Conservation (phyloP, 345 rosid species). For the Nasturtium officinale region DNA sequence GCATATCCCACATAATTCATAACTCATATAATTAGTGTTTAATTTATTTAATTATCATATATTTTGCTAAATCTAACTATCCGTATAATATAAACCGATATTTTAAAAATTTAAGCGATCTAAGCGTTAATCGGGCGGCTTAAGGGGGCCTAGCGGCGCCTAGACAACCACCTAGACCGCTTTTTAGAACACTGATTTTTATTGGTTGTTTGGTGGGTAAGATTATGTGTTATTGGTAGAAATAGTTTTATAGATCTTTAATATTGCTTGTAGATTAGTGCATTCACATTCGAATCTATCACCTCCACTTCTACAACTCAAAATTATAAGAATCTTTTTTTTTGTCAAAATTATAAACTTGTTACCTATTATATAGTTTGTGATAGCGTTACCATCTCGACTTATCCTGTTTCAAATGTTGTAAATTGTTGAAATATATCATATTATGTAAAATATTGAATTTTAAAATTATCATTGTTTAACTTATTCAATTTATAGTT, state of each 20-base stretch:
- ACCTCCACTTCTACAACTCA: not conserved
- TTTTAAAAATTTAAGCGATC: too few species aligned
- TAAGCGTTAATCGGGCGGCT: too few species aligned
- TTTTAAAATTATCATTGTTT: not conserved
- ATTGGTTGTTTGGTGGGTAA: slow-evolving; percentile 2
- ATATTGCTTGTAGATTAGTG: not conserved
- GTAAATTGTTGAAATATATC: not conserved
- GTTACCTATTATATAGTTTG: not conserved
- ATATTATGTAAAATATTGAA: not conserved
- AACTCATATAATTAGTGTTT: too few species aligned
- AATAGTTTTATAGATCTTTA: not conserved
- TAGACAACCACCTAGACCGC: too few species aligned
- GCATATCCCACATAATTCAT: too few species aligned
- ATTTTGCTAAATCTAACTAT: too few species aligned
- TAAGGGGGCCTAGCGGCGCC: too few species aligned
- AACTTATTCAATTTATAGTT: too few species aligned
- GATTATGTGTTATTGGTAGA: not conserved
- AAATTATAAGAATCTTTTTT: not conserved
- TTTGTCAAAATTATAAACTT: not conserved
- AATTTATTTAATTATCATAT: too few species aligned
- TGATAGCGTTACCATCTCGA: not conserved
- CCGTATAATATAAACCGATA: too few species aligned
- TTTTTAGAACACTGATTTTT: too few species aligned
- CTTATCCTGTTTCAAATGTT: not conserved
- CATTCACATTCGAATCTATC: not conserved